Base-by-base conservation (phyloP, 768 basidiomycete species). In the Kwoniella pini region DNA sequence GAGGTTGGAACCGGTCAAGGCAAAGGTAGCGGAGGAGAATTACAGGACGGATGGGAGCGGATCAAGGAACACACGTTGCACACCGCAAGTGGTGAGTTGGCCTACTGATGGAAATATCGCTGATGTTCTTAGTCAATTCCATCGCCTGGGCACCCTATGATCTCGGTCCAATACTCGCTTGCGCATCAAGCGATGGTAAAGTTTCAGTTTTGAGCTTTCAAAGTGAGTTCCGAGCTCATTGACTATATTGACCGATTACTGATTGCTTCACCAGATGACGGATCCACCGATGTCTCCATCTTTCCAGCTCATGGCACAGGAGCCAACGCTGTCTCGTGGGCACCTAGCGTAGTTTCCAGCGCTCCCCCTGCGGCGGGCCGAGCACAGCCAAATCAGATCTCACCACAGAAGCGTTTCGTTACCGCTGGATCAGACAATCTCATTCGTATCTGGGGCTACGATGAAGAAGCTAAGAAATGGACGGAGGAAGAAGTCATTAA, bases 141-240 rank as follows among this genome's bases (percentile, higher is more conserved):
- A 88, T 98, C 21, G 91, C 91, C 0, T 99, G 96, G 96, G 95
- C 95, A n/a, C 93, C 96, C 1, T 93, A 96, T 69, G 95, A 98
- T 76, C 85, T 97, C 13, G 96, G 95, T 31, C 91, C 96, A 0
- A 94, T 97, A 64, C 83, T 98, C 39, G 95, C 92, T 3, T 99
- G 96, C 74, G 95, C 95, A 1, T 94, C 91, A 21, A 95, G 91
- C 0, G 96, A 99, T 78, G 94, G 95, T 64, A 95, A 94, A 77
- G 84, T 99, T 40, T 98, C 95, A 9, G 93, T 99, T 36, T 82
- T 99, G 55, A 89, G 89, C 6, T 98, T 98, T 82, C 94, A 96
- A 85, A 91, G 93, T 93, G 60, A 46, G 85, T 82, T 10, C 15
- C 38, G n/a, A 0, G 10, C n/a, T 33, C 17, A 30, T 26, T 24